Conservation (phyloP, 371 early-diverging fungal species). For the Mucor plumbeus region DNA sequence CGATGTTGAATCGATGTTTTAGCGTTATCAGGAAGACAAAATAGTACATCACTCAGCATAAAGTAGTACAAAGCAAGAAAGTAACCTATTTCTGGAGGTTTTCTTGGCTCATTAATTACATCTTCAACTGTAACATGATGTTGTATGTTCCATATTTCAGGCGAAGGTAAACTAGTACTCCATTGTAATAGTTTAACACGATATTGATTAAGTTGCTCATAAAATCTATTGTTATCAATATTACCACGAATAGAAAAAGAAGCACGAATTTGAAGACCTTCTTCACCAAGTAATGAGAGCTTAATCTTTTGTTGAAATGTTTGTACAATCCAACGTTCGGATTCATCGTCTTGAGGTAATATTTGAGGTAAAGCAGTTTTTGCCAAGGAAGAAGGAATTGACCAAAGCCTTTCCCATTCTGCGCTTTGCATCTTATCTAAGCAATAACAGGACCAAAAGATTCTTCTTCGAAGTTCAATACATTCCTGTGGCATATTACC, state of each 20-base stretch:
- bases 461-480: conserved; percentile 32
- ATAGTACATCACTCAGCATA: conserved; percentile 13
- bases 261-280: conserved; percentile 24
- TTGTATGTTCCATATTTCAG: not conserved
- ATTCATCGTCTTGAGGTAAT: conserved; percentile 27
- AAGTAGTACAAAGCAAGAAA: conserved; percentile 9
- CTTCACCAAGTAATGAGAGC: conserved; percentile 22
- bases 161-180: conserved; percentile 8
- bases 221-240: not conserved
- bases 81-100: not conserved
- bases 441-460: conserved; percentile 40
- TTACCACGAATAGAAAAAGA: not conserved
- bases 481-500: conserved; percentile 10
- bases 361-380: conserved; percentile 18
- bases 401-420: conserved; percentile 31
- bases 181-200: conserved; percentile 13
- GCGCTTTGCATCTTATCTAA: conserved; percentile 34
- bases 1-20: conserved; percentile 9
- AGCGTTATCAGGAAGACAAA: conserved; percentile 15
- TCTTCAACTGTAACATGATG: conserved; percentile 1
- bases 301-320: conserved; percentile 15
- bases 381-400: conserved; percentile 15
- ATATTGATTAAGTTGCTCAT: conserved; percentile 7
- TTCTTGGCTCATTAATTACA: conserved; percentile 1
- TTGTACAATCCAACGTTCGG: conserved; percentile 13